These are phyloP conservation scores for Teratosphaeria viscida DNA, from an alignment of 2,329 filamentous ascomycete species.

Conservation along the genomic window DNA sequence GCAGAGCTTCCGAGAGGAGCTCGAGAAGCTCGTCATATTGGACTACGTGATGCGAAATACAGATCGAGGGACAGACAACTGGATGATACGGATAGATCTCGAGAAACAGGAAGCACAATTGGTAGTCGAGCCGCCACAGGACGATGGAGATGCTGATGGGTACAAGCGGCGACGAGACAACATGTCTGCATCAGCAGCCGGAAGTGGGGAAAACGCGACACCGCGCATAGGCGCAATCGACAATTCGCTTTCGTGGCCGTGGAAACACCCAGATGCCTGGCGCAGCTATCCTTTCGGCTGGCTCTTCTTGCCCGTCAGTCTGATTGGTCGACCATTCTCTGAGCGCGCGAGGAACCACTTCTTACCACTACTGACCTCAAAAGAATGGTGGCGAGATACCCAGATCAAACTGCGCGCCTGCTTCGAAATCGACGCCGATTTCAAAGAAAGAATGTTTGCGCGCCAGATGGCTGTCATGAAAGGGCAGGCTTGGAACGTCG, in stretches of 20 bases:
- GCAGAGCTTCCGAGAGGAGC: constrained; percentile 83
- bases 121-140: constrained; percentile 62
- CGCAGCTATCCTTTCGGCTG: constrained; percentile 93
- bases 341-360: constrained; percentile 91
- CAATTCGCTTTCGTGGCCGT: constrained; percentile 96
- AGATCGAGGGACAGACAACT: constrained; percentile 91
- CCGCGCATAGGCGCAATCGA: constrained; percentile 88
- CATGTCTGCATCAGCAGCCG: constrained; percentile 56
- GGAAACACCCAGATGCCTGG: constrained; percentile 94
- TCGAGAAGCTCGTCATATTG: constrained; percentile 92
- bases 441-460: constrained; percentile 98
- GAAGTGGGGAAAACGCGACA: constrained; percentile 39
- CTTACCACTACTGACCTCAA: constrained; percentile 87
- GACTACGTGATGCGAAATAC: constrained; percentile 99
- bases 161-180: constrained; percentile 53
- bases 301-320: constrained; percentile 91
- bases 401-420: constrained; percentile 74
- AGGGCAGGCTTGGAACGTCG: constrained; percentile 97
- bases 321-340: constrained; percentile 93
- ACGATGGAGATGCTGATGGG: constrained; percentile 26
- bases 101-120: constrained; percentile 74
- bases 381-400: constrained; percentile 94
- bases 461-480: constrained; percentile 98
- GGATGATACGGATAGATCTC: constrained; percentile 98
- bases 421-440: constrained; percentile 87